phyloP scores from a whole-genome alignment of 2,329 filamentous ascomycete genomes.

The Ascochyta fabae region DNA sequence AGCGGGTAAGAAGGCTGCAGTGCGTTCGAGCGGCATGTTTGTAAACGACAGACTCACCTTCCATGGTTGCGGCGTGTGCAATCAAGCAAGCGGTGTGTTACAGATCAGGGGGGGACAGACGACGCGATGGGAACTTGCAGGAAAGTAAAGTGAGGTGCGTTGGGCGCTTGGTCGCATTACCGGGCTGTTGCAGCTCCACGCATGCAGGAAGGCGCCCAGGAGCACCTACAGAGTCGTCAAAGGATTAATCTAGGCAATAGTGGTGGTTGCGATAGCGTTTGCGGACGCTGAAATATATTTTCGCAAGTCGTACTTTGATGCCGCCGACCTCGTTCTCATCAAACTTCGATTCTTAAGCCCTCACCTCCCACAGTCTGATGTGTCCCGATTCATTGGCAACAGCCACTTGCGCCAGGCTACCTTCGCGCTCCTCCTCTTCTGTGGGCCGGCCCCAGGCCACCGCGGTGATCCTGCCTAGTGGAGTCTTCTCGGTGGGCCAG shows the following conservation, averaged over 20 bases:
- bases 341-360: constrained; percentile 25
- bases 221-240: no score
- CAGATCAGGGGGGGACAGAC: not conserved
- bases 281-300: not conserved
- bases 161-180: not conserved
- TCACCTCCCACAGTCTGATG: constrained; percentile 82
- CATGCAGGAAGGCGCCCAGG: not conserved
- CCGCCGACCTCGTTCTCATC: not conserved
- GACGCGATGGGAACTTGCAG: not conserved
- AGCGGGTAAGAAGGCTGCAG: not conserved
- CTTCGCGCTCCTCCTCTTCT: constrained; percentile 67
- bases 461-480: constrained; percentile 78
- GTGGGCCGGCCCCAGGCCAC: constrained; percentile 55
- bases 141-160: not conserved
- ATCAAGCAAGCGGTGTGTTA: not conserved
- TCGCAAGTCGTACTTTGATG: not conserved
- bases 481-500: constrained; percentile 92
- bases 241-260: not conserved
- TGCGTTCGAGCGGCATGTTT: not conserved
- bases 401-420: constrained; percentile 64
- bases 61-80: not conserved
- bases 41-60: not conserved
- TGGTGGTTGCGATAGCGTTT: not conserved
- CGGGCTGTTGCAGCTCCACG: not conserved
- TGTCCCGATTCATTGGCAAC: constrained; percentile 90